Base-by-base conservation (phyloP, 768 basidiomycete genomes). In the Crucibulum laeve region DNA sequence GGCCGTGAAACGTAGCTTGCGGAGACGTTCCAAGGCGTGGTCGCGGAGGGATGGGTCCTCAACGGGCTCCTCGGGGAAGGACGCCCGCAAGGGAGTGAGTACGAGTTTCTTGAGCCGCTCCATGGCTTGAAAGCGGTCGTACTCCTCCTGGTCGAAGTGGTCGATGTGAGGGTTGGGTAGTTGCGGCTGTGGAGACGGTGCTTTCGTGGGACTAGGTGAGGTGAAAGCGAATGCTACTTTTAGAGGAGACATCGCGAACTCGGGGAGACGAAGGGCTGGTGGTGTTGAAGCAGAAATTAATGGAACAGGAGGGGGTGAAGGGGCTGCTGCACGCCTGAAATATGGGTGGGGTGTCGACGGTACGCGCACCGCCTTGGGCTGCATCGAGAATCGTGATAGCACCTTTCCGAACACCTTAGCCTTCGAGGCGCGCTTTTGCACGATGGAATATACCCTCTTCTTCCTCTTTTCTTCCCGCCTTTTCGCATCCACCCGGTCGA, bases 361-460 rank as follows among this genome's bases (percentile, higher is more conserved):
- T 32, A 11, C 1, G 13, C 15, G 11, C 30, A 13, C 30, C 3
- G 30, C 30, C 30, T 32, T 32, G 11, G 44, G 45, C 33, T 43
- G 51, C 14, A 40, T 13, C 8, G 47, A 46, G 7, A 51, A 34
- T 11, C 53, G 49, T 24, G 52, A 47, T 2, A 57, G 23, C 46
- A 57, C 48, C 17, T 44, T 51, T 15, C 52, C 47, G 6, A 55
- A 34, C 6, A 53, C 40, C 19, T 25, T 50, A 8, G 49, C 19
- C 43, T 40, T 42, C 5, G 26, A 42, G 2, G 23, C 26, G 26
- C 41, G 41, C 25, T 26, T 26, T 11, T 30, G 14, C 17, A 17
- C 11, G 11, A 23, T 22, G 8, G 38, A 40, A 17, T 15, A 18
- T 23, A 40, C 23, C 14, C 26, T 25, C 8, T 33, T 42, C 25